These are phyloP conservation scores for Ilyonectria destructans DNA, from an alignment of 2,329 filamentous ascomycete species.

Conservation along the genomic window DNA sequence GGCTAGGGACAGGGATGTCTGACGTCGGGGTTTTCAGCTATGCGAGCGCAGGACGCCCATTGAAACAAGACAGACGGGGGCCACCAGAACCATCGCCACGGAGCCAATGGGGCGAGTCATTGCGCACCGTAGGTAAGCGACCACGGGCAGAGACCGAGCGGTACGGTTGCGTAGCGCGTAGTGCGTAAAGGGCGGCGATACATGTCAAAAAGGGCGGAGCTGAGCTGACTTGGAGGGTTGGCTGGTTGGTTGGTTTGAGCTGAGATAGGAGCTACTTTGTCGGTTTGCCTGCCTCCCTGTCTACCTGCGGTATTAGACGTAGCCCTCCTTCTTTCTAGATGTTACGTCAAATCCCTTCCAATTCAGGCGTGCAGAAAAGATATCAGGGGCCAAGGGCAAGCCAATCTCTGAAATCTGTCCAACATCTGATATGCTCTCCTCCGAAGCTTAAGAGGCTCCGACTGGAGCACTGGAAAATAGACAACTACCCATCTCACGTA, in stretches of 20 bases:
- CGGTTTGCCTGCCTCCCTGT: background rate
- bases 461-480: background rate
- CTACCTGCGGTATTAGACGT: constrained; percentile 22
- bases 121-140: constrained; percentile 3
- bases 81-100: background rate
- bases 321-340: background rate
- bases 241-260: background rate
- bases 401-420: background rate
- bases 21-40: constrained; percentile 8
- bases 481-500: background rate
- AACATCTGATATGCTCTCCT: constrained; percentile 9
- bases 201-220: constrained; percentile 12
- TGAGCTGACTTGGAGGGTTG: background rate
- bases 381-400: background rate
- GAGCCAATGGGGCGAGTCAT: constrained; percentile 23
- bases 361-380: constrained; percentile 13
- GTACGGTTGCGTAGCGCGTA: background rate
- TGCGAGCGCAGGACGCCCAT: background rate
- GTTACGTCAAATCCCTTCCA: constrained; percentile 16
- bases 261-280: constrained; percentile 5
- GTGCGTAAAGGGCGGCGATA: background rate
- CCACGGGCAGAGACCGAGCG: constrained; percentile 29
- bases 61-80: background rate
- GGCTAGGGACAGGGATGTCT: background rate
- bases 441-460: background rate